Conservation (phyloP, 805 yeast species). For the Sugiyamaella americana region DNA sequence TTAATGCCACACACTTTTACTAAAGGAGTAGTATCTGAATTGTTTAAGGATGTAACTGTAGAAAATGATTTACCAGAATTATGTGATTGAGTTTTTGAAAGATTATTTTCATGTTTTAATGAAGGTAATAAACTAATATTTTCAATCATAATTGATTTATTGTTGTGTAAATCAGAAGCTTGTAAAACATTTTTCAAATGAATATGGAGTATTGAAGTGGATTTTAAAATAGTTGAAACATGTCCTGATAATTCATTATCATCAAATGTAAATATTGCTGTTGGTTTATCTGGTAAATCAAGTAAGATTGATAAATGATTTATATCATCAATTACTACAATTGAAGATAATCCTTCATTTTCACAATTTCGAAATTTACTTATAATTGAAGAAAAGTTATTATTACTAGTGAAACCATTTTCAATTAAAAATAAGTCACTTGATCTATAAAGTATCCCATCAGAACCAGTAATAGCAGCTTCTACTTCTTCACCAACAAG, state of each 20-base stretch:
- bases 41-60: not conserved
- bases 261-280: slow-evolving; percentile 9
- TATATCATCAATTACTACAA: not conserved
- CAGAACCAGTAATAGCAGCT: slow-evolving; percentile 20
- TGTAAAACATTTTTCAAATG: not conserved
- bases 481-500: slow-evolving; percentile 20
- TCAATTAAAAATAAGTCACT: slow-evolving; percentile 5
- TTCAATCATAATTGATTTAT: not conserved
- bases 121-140: not conserved
- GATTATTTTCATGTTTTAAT: not conserved
- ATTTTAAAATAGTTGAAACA: not conserved
- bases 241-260: not conserved
- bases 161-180: not conserved
- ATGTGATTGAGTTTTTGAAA: not conserved
- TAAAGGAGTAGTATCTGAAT: slow-evolving; percentile 29
- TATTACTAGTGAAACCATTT: not conserved
- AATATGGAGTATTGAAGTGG: not conserved
- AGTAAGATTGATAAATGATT: not conserved
- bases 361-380: slow-evolving; percentile 2
- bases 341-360: not conserved
- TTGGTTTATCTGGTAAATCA: slow-evolving; percentile 5
- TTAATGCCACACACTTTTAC: slow-evolving; percentile 84
- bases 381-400: not conserved
- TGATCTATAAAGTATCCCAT: slow-evolving; percentile 16
- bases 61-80: not conserved